A percentile compares a stretch with the other conserved stretches of the same genome.
phyloP scores from a whole-genome alignment of 2,329 filamentous ascomycete genomes.

The Pyrenophora teres region DNA sequence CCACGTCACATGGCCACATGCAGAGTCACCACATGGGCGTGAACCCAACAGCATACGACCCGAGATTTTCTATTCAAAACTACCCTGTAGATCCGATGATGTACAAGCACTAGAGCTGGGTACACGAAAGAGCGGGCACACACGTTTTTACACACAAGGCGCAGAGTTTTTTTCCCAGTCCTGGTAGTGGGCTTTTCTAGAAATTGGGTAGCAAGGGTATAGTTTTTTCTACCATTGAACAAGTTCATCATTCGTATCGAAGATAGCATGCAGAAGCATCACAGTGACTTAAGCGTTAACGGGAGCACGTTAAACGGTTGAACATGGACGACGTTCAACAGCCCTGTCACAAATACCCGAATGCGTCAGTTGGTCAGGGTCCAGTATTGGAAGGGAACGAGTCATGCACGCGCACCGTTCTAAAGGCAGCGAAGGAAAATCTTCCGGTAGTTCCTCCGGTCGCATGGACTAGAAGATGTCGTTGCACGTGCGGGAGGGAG shows the following conservation, averaged over 20 bases:
- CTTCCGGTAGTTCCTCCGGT: slow-evolving; percentile 13
- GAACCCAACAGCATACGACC: slow-evolving; percentile 38
- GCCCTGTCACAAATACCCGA: slow-evolving; percentile 4
- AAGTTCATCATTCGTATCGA: slow-evolving; percentile 7
- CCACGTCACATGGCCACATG: slow-evolving; percentile 36
- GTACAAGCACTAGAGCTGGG: slow-evolving; percentile 33
- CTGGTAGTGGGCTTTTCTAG: slow-evolving; percentile 4
- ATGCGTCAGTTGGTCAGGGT: slow-evolving; percentile 1
- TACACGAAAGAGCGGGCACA: slow-evolving; percentile 1
- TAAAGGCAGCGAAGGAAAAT: slow-evolving; percentile 6
- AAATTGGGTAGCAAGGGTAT: slow-evolving; percentile 16
- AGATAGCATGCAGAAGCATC: slow-evolving; percentile 5
- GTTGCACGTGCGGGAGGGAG: slow-evolving; percentile 10
- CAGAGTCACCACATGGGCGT: slow-evolving; percentile 40
- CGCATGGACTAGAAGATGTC: slow-evolving; percentile 7
- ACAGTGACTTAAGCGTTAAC: slow-evolving; percentile 7
- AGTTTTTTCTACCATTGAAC: slow-evolving; percentile 14
- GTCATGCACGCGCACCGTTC: slow-evolving; percentile 4
- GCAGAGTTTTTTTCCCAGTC: slow-evolving; percentile 1
- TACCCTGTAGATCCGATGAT: slow-evolving; percentile 46
- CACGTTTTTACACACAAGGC: slow-evolving; percentile 2
- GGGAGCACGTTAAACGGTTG: slow-evolving; percentile 6
- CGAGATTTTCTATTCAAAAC: slow-evolving; percentile 38
- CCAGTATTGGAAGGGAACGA: slow-evolving; percentile 4
- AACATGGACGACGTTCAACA: slow-evolving; percentile 4